A percentile compares a stretch with the other conserved stretches of the same genome.
phyloP scores from a whole-genome alignment of 768 basidiomycete species.

The Leccinum variicolor region DNA sequence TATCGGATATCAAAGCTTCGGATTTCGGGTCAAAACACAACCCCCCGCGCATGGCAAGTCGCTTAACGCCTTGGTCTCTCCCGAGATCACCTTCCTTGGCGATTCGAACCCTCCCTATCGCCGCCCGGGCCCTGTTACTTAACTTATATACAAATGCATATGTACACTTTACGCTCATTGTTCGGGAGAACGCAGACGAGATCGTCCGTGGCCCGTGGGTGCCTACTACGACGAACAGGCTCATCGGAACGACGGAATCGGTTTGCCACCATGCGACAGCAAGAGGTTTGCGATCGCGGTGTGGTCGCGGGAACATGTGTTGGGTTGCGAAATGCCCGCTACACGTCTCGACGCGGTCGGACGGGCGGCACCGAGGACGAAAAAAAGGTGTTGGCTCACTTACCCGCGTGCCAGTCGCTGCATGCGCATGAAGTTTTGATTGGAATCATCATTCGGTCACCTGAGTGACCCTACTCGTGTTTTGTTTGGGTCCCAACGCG shows the following conservation, averaged over 20 bases:
- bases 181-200: constrained; percentile 1
- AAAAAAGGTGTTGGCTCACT: constrained; percentile 1
- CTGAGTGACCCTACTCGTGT: background rate
- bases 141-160: constrained; percentile 11
- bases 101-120: constrained; percentile 15
- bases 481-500: background rate
- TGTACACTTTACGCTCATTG: constrained; percentile 2
- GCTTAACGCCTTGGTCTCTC: constrained; percentile 16
- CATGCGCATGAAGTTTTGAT: background rate
- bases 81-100: constrained; percentile 23
- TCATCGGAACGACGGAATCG: constrained; percentile 12
- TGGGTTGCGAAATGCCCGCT: constrained; percentile 9
- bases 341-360: constrained; percentile 1
- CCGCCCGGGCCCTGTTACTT: constrained; percentile 5
- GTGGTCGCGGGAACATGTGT: constrained; percentile 24
- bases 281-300: constrained; percentile 22
- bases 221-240: background rate
- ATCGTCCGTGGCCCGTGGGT: constrained; percentile 4
- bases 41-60: background rate
- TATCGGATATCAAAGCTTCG: constrained; percentile 1
- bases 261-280: constrained; percentile 10
- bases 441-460: background rate
- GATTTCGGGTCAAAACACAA: constrained; percentile 1
- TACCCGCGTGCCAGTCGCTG: constrained; percentile 2
- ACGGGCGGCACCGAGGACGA: constrained; percentile 1